Evolutionary conservation across 2,329 filamentous ascomycete genomes (phyloP).

Genomic region (Talaromyces sp.): DNA sequence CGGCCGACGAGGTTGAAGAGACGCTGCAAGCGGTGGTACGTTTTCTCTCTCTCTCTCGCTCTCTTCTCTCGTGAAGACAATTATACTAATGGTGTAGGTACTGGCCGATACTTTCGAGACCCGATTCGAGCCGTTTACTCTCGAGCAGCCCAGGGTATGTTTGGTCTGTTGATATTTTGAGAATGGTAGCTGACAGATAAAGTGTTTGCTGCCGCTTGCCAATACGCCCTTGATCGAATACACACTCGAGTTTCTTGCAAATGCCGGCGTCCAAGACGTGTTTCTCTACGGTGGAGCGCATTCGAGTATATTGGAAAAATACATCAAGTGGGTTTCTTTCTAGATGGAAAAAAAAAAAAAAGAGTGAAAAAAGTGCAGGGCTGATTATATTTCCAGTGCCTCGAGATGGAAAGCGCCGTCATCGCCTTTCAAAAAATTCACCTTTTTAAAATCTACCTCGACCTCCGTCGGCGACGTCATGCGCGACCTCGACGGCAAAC

Average conservation of each 20-base stretch:
- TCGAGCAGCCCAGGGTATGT: conserved; percentile 79
- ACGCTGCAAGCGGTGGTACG: conserved; percentile 59
- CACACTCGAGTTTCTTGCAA: conserved; percentile 90
- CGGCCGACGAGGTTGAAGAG: conserved; percentile 57
- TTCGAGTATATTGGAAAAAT: conserved; percentile 78
- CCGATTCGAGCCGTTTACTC: conserved; percentile 80
- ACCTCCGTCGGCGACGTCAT: conserved; percentile 89
- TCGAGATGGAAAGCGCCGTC: conserved; percentile 71
- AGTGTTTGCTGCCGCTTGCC: conserved; percentile 89
- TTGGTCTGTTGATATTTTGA: neutral
- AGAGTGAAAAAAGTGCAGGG: neutral
- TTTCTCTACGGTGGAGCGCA: conserved; percentile 89
- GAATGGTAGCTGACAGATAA: conserved; percentile 1
- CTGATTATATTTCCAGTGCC: conserved; percentile 34
- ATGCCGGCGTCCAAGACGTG: conserved; percentile 90
- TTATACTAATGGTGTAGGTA: conserved; percentile 49
- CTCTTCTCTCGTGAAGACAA: neutral
- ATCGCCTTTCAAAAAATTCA: conserved; percentile 74
- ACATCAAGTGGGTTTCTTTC: conserved; percentile 56
- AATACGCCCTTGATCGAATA: conserved; percentile 97
- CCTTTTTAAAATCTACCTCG: conserved; percentile 82
- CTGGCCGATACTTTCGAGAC: conserved; percentile 94
- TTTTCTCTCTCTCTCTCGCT: conserved; percentile 10
- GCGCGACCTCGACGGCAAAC: conserved; percentile 82
- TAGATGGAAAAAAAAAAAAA: neutral